These are phyloP conservation scores for Colletotrichum neosansevieriae DNA, from an alignment of 2,329 filamentous ascomycete genomes.

Conservation along the genomic window DNA sequence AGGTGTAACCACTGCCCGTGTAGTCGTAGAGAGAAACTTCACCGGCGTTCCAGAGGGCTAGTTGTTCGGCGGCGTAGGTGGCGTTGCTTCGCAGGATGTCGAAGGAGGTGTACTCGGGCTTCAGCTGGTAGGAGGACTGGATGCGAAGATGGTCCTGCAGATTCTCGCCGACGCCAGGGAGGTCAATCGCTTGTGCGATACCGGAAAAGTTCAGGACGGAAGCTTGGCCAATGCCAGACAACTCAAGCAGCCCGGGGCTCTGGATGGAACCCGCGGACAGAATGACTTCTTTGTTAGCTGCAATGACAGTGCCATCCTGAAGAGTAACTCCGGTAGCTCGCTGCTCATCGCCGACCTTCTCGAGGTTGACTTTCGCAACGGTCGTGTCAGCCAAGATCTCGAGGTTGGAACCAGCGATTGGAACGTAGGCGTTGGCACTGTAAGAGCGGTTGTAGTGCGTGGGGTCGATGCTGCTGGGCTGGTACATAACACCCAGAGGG, in stretches of 20 bases:
- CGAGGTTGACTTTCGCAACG: conserved; percentile 54
- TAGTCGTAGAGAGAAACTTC: conserved; percentile 54
- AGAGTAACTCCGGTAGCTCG: conserved; percentile 44
- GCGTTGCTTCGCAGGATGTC: conserved; percentile 48
- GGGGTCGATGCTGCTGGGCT: conserved; percentile 62
- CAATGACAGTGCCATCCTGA: conserved; percentile 44
- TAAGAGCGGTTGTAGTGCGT: conserved; percentile 63
- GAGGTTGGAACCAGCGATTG: conserved; percentile 57
- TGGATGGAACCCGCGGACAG: conserved; percentile 62
- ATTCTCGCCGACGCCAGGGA: conserved; percentile 66
- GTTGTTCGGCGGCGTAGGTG: conserved; percentile 53
- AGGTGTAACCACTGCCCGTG: conserved; percentile 54
- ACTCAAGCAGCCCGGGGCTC: conserved; percentile 68
- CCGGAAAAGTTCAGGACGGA: conserved; percentile 59
- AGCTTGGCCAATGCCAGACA: conserved; percentile 66
- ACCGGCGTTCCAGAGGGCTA: conserved; percentile 50
- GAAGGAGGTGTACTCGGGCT: conserved; percentile 47
- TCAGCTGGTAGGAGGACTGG: conserved; percentile 50
- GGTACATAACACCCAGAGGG: conserved; percentile 62
- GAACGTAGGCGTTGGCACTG: conserved; percentile 56
- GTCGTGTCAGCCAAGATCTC: conserved; percentile 51
- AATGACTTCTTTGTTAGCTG: conserved; percentile 49
- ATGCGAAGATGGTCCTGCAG: conserved; percentile 52
- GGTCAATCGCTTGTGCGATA: conserved; percentile 62
- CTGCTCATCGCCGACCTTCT: conserved; percentile 36